Conservation (phyloP, 1,139 yeast genomes). For the Blastobotrys niveus region DNA sequence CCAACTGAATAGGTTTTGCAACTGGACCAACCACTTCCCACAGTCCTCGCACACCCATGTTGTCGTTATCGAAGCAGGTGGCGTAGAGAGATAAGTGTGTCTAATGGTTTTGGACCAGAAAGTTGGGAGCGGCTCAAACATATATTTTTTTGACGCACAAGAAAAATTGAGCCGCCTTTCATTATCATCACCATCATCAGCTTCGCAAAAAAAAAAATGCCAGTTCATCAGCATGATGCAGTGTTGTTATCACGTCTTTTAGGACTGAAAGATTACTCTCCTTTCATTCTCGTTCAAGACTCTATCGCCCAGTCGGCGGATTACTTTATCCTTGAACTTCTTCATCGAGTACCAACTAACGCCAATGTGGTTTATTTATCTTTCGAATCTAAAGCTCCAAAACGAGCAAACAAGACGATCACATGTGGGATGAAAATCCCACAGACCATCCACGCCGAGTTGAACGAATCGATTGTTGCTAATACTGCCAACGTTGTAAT, state of each 20-base stretch:
- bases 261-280: slow-evolving; percentile 63
- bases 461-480: background rate
- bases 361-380: slow-evolving; percentile 18
- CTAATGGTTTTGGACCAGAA: too few species aligned
- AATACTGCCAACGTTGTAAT: slow-evolving; percentile 35
- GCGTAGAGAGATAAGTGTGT: background rate
- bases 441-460: slow-evolving; percentile 8
- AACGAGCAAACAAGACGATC: slow-evolving; percentile 10
- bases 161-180: background rate
- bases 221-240: slow-evolving; percentile 30
- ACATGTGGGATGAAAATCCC: slow-evolving; percentile 8
- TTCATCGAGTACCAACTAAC: slow-evolving; percentile 35
- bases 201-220: slow-evolving; percentile 15
- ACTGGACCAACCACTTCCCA: slow-evolving; percentile 93
- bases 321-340: slow-evolving; percentile 52
- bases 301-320: slow-evolving; percentile 62
- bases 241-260: slow-evolving; percentile 46
- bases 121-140: slow-evolving; percentile 1
- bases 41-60: slow-evolving; percentile 92
- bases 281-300: slow-evolving; percentile 65
- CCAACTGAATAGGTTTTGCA: slow-evolving; percentile 84
- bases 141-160: too few species aligned
- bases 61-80: background rate
- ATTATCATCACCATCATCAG: background rate
- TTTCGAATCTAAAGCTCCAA: slow-evolving; percentile 16